Percentiles rank a stretch among this genome's conserved stretches.
These are phyloP conservation scores for Candida taoyuanica DNA, from an alignment of 805 yeast species.

Conservation along the genomic window DNA sequence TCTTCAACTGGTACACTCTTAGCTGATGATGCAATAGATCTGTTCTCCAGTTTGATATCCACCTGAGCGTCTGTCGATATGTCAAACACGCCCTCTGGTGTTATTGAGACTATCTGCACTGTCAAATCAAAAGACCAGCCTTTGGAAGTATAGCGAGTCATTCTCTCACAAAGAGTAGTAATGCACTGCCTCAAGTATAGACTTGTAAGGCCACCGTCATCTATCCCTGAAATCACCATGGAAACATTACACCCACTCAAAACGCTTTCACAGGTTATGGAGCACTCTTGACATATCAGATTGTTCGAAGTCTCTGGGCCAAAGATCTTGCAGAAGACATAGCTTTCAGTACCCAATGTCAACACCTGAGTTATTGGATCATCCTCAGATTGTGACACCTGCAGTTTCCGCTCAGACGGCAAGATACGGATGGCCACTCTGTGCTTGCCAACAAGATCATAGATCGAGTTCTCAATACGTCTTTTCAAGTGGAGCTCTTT, in stretches of 20 bases:
- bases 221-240: slow-evolving; percentile 8
- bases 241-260: slow-evolving; percentile 18
- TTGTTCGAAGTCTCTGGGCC: neutral
- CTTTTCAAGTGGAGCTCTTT: slow-evolving; percentile 36
- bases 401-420: neutral
- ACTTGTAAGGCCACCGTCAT: slow-evolving; percentile 1
- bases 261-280: slow-evolving; percentile 8
- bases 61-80: neutral
- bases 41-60: slow-evolving; percentile 15
- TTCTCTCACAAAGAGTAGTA: slow-evolving; percentile 3
- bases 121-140: slow-evolving; percentile 14
- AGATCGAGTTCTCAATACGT: slow-evolving; percentile 46
- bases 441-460: slow-evolving; percentile 32
- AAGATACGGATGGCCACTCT: slow-evolving; percentile 23
- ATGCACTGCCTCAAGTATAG: slow-evolving; percentile 1
- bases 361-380: slow-evolving; percentile 5
- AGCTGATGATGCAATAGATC: slow-evolving; percentile 7
- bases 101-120: slow-evolving; percentile 12
- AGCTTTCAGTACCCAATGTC: neutral
- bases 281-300: slow-evolving; percentile 5
- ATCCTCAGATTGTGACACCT: neutral
- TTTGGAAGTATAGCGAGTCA: slow-evolving; percentile 8
- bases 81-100: slow-evolving; percentile 15
- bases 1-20: neutral
- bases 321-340: slow-evolving; percentile 11